Evolutionary conservation across 1,139 yeast genomes (phyloP), one percentile per base, ranked within the genome.

Genomic region (Suzukiozyma palmioleophila): DNA sequence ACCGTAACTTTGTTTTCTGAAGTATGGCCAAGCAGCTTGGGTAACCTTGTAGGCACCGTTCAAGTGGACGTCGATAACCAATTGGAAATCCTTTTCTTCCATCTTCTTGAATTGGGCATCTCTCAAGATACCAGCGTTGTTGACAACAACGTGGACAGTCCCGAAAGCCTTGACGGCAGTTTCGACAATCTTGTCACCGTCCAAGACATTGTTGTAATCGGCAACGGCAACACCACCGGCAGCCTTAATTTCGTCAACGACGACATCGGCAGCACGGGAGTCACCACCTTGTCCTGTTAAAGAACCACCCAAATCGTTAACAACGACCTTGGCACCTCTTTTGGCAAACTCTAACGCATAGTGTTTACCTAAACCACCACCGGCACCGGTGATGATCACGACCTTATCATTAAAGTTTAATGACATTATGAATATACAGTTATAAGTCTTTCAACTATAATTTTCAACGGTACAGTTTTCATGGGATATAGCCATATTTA

Each of bases 371-470:
- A 92, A 77, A 31, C 97, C 98, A 53, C 97, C 97, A 49, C 98
- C 98, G 38, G 97, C 95, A 35, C 97, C 98, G 43, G 97, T 92
- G 60, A 92, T 81, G 47, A 89, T 78, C 27, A 88, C 97, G 38
- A 89, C 97, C 60, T 84, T 81, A 56, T 81, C 88, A 53, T 85
- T 84, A 56, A 81, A 87, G 14, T 70, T 62, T 50, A 69, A 56
- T 54, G 27, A 18, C 35, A 32, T 32, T 8, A 8, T 32, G 10
- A 30, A 14, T 18, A 16, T 10, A 5, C 8, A 30, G 14, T 18
- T 18, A 5, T 18, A 18, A 18, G 22, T 18, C 22, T 18, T 18
- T 18, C 22, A 18, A 18, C 22, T 18, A 18, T 18, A 18, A 18
- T 18, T 18, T 18, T 18, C 22, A n/a, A 18, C 22, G 7, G 7